A percentile compares a stretch with the other conserved stretches of the same genome.
phyloP scores from a whole-genome alignment of 1,139 yeast genomes.

The Wickerhamiella infanticola region DNA sequence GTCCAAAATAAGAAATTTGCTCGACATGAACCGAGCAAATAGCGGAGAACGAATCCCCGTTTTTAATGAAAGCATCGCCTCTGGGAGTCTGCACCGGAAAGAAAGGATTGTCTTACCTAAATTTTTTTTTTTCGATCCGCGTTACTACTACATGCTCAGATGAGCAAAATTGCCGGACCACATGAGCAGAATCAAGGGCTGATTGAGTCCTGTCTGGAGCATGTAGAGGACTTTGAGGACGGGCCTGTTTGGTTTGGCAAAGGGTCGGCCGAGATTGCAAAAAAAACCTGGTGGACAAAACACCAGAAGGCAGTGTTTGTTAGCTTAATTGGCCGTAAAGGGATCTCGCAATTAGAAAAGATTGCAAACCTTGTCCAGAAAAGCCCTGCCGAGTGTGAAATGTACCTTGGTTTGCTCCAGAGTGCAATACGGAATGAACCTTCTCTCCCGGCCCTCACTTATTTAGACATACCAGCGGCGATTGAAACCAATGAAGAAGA shows the following conservation, averaged over 20 bases:
- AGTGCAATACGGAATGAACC: background rate
- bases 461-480: conserved; percentile 11
- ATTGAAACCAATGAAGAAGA: conserved; percentile 6
- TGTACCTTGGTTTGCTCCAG: conserved; percentile 5
- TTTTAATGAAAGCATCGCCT: background rate
- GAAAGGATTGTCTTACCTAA: too few species aligned
- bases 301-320: conserved; percentile 9
- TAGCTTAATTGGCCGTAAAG: conserved; percentile 10
- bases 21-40: background rate
- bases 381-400: conserved; percentile 9
- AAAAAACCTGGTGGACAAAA: conserved; percentile 8
- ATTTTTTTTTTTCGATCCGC: too few species aligned
- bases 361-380: conserved; percentile 10
- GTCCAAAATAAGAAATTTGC: background rate
- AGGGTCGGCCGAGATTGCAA: background rate
- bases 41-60: background rate
- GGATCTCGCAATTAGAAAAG: conserved; percentile 3
- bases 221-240: conserved; percentile 2
- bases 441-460: background rate
- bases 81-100: too few species aligned
- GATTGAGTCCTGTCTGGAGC: background rate
- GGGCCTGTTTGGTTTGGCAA: background rate
- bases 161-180: too few species aligned
- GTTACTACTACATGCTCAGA: too few species aligned
- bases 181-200: background rate